phyloP scores from a whole-genome alignment of 2,329 filamentous ascomycete species.

The Botrytis galanthina region DNA sequence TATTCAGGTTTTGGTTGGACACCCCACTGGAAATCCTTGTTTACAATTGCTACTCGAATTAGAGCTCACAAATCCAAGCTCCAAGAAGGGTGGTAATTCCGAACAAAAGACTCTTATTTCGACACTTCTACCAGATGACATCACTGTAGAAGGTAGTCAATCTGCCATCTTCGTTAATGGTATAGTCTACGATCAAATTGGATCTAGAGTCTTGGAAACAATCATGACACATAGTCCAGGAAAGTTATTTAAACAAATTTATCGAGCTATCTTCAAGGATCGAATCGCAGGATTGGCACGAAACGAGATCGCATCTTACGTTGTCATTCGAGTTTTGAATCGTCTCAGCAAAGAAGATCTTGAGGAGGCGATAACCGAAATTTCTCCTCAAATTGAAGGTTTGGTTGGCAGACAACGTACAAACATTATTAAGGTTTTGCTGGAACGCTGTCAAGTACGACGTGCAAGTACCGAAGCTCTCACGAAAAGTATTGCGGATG shows the following conservation, averaged over 20 bases:
- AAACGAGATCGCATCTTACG: slow-evolving; percentile 88
- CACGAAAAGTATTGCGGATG: slow-evolving; percentile 52
- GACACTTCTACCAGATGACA: slow-evolving; percentile 75
- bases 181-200: slow-evolving; percentile 85
- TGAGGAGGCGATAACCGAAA: slow-evolving; percentile 65
- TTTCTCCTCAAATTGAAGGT: slow-evolving; percentile 68
- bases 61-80: slow-evolving; percentile 73
- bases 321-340: slow-evolving; percentile 78
- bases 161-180: slow-evolving; percentile 80
- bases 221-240: slow-evolving; percentile 78
- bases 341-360: slow-evolving; percentile 86
- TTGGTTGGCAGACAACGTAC: slow-evolving; percentile 74
- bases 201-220: slow-evolving; percentile 84
- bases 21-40: slow-evolving; percentile 87
- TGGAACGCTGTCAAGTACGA: slow-evolving; percentile 77
- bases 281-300: slow-evolving; percentile 77
- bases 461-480: slow-evolving; percentile 54
- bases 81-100: slow-evolving; percentile 59
- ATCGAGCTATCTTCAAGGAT: slow-evolving; percentile 74
- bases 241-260: slow-evolving; percentile 86
- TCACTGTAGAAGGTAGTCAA: slow-evolving; percentile 69
- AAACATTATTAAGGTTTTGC: slow-evolving; percentile 74
- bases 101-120: slow-evolving; percentile 60
- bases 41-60: slow-evolving; percentile 88
- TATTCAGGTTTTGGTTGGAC: slow-evolving; percentile 78